Conservation (phyloP, 2,329 filamentous ascomycete species). For the Penicillium sclerotigenum region DNA sequence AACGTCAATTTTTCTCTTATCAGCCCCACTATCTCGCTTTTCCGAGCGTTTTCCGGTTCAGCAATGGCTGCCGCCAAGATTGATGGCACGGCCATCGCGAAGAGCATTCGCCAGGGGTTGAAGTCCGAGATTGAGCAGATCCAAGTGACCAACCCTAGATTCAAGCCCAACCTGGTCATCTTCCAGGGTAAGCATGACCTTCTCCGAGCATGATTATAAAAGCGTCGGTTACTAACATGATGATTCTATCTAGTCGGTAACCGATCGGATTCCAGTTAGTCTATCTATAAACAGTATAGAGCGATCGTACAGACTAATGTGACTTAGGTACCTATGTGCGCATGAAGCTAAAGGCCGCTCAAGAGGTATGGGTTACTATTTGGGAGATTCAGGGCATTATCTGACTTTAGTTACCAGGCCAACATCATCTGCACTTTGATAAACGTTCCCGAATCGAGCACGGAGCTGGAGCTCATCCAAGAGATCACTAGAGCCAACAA, state of each 20-base stretch:
- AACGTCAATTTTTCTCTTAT: slow-evolving; percentile 16
- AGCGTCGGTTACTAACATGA: slow-evolving; percentile 2
- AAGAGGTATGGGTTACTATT: slow-evolving; percentile 60
- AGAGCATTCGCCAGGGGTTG: slow-evolving; percentile 79
- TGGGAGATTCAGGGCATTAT: slow-evolving; percentile 1
- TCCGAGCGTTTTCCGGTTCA: slow-evolving; percentile 51
- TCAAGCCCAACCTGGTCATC: slow-evolving; percentile 86
- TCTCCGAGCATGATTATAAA: background rate
- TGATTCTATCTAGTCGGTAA: slow-evolving; percentile 66
- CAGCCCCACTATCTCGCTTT: slow-evolving; percentile 14
- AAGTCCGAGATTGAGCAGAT: slow-evolving; percentile 75
- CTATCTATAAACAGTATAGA: slow-evolving; percentile 14
- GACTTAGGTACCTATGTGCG: slow-evolving; percentile 86
- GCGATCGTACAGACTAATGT: background rate
- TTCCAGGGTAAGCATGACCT: slow-evolving; percentile 69
- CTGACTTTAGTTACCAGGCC: slow-evolving; percentile 54
- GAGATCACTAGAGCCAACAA: slow-evolving; percentile 80
- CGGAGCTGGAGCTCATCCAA: slow-evolving; percentile 81
- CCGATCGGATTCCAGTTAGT: slow-evolving; percentile 84
- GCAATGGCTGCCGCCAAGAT: slow-evolving; percentile 87
- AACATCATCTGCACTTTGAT: slow-evolving; percentile 85
- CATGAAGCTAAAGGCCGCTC: slow-evolving; percentile 97
- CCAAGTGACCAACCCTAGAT: slow-evolving; percentile 80
- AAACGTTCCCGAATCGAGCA: slow-evolving; percentile 76
- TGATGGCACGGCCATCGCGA: slow-evolving; percentile 93